phyloP scores from a whole-genome alignment of 2,329 filamentous ascomycete genomes.

The Penicillium freii region DNA sequence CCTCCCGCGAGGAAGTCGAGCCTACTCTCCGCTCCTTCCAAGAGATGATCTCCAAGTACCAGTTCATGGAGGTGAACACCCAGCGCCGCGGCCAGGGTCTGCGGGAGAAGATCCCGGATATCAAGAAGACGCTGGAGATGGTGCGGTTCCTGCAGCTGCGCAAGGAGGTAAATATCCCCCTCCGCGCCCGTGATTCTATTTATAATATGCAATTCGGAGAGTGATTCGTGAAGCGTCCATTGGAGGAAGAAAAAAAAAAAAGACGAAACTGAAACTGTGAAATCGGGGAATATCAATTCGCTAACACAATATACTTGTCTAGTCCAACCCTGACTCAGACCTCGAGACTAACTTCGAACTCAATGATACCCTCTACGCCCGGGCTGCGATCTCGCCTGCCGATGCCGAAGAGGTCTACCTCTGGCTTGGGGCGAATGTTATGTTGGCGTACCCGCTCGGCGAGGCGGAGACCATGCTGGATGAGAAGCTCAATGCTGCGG shows the following conservation, averaged over 20 bases:
- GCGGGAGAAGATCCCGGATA: conserved; percentile 94
- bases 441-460: conserved; percentile 88
- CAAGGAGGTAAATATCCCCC: conserved; percentile 58
- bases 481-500: conserved; percentile 75
- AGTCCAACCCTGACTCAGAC: conserved; percentile 48
- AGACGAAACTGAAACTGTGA: neutral
- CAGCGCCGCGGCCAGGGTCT: conserved; percentile 77
- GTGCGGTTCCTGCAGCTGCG: conserved; percentile 79
- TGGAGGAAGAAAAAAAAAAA: neutral
- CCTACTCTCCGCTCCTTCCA: conserved; percentile 48
- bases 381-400: conserved; percentile 75
- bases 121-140: conserved; percentile 90
- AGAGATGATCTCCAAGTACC: conserved; percentile 77
- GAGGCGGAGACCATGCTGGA: conserved; percentile 79
- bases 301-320: neutral
- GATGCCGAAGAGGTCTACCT: conserved; percentile 80
- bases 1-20: conserved; percentile 47
- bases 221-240: too few species aligned
- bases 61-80: conserved; percentile 97
- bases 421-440: conserved; percentile 98
- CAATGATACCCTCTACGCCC: conserved; percentile 92
- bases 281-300: neutral
- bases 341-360: conserved; percentile 94
- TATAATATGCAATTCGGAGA: neutral
- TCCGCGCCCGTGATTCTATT: neutral